Evolutionary conservation across 1,139 yeast species (phyloP), one percentile per base, ranked within the genome.

Genomic region (Geotrichum cucujoidarum): DNA sequence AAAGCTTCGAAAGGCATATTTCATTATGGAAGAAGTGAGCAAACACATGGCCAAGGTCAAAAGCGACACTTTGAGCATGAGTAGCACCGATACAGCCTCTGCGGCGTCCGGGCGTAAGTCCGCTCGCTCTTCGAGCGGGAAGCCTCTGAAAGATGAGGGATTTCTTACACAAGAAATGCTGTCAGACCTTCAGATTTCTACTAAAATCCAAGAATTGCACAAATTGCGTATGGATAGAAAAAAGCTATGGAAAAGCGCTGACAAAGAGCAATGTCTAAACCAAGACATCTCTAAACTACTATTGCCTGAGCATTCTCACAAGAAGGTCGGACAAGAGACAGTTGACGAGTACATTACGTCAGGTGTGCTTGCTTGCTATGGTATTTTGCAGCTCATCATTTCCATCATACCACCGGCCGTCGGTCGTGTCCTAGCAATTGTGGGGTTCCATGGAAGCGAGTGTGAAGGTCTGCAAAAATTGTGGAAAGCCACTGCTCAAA

Each of bases 391-490:
- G 64, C 84, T 92, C 40, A 95, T 92, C 21, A 72, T 92, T 22
- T 88, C 97, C 0, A 74, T 90, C 56, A 81, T 92, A 44, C 98
- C 97, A 3, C 96, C 97, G 0, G 78, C 92, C 0, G 81, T 92
- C 45, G 95, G 95, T 22, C 83, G 81, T 55, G 95, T 90, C 1
- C 74, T 92, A 48, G 83, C 95, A 1, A 80, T 90, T 53, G 95
- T 90, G 35, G 97, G 97, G 0, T 88, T 92, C 68, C 80, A 74
- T 59, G 97, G 97, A 14, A 80, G 88, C 49, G 76, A 95, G 58
- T 92, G 83, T 53, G 78, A 76, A n/a, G 97, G 97, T 0, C 70
- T 92, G 50, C 74, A 76, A 55, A 77, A 88, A 78, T 81, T 92
- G 37, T 92, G 98, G 97, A 78, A 78, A 56, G 87, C 97, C 1